Evolutionary conservation across 1,284 basidiomycete genomes (phyloP), one percentile per base, ranked within the genome.

Genomic region (Ustilago curta): DNA sequence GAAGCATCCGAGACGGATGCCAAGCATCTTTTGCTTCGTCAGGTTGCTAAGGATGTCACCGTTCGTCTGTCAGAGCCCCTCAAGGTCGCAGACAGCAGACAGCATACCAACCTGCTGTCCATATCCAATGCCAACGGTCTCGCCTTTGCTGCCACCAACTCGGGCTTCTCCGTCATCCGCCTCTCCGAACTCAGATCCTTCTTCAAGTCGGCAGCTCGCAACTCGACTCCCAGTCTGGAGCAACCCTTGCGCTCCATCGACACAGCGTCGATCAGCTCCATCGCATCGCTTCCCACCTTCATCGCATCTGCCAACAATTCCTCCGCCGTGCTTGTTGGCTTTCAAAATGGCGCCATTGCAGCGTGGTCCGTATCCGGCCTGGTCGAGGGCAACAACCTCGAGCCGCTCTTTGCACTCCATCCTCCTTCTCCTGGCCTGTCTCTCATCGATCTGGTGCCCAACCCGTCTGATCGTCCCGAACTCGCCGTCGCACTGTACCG

Each of bases 1-100:
- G 18, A 56, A 66, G 23, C 55, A 48, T 53, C 67, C 39, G 69
- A 61, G 60, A 56, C 49, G 37, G 72, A 92, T 90, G 71, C 88
- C 88, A 35, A 80, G 74, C 68, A 72, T 40, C 65, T 80, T 23
- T 43, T 71, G 43, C 63, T 83, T 11, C 72, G 79, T 37, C 81
- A 83, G 59, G 47, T 83, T 19, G 70, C 74, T n/a, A 72, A 77
- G 39, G 79, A 80, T 64, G 81, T 82, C 45, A 78, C 59, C 25
- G 68, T 82, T n/a, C 75, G 81, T 32, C 56, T 83, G n/a, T 81
- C 81, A 12, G 61, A 69, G n/a, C 80, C 81, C 11, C 65, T 81
- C 11, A 25, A 67, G 23, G 62, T 64, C 18, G 66, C 64, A 5
- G 69, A 77, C 32, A 63, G 66, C 39, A 75, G 71, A 45, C 54